Evolutionary conservation across 164 flowering plant species (phyloP).

Genomic region (Piper betle): DNA sequence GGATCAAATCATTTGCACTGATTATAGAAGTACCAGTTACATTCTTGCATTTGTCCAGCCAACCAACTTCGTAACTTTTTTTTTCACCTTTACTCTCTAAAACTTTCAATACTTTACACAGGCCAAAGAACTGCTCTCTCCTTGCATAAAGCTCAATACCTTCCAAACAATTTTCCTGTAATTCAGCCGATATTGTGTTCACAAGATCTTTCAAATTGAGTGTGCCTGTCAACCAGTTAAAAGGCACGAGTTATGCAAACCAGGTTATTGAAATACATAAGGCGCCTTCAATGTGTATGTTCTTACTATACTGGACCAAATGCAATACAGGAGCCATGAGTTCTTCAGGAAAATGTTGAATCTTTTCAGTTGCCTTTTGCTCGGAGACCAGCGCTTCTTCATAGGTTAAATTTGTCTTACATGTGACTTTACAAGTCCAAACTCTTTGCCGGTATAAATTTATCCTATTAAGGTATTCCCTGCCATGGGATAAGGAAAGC

Average conservation of each 20-base stretch:
- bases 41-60: slow-evolving; percentile 55
- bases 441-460: slow-evolving; percentile 70
- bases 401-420: slow-evolving; percentile 70
- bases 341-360: slow-evolving; percentile 66
- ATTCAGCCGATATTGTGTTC: slow-evolving; percentile 29
- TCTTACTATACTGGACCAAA: slow-evolving; percentile 74
- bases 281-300: not conserved
- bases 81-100: slow-evolving; percentile 25
- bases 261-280: not conserved
- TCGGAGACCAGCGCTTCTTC: slow-evolving; percentile 97
- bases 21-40: slow-evolving; percentile 28
- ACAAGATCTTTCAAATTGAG: slow-evolving; percentile 63
- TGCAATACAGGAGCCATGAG: slow-evolving; percentile 48
- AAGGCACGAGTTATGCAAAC: not conserved
- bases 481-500: slow-evolving; percentile 29
- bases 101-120: slow-evolving; percentile 57
- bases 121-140: slow-evolving; percentile 31
- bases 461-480: slow-evolving; percentile 65
- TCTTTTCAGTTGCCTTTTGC: slow-evolving; percentile 50
- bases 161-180: slow-evolving; percentile 36
- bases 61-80: slow-evolving; percentile 51
- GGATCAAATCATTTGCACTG: slow-evolving; percentile 36
- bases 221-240: slow-evolving; percentile 37
- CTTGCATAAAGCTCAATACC: slow-evolving; percentile 58
- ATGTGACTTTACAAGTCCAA: slow-evolving; percentile 87